Base-by-base conservation (phyloP, 768 basidiomycete genomes). In the Hygrocybe coccinea region DNA sequence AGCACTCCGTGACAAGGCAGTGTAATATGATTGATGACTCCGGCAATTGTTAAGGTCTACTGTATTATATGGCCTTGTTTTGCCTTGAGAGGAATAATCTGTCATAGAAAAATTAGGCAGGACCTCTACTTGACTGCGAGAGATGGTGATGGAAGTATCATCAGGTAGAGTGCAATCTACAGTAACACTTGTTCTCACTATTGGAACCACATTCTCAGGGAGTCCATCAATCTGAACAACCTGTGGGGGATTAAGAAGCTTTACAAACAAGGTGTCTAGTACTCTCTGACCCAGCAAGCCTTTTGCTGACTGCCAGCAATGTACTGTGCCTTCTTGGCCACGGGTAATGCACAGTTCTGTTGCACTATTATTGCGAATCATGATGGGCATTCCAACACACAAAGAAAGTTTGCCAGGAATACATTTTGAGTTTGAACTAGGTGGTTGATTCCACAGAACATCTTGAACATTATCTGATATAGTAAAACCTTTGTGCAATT, bases 71-170 rank as follows among this genome's bases (percentile, higher is more conserved):
- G 25, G 29, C 36, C 65, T 55, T 15, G 69, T 68, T 46, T 67
- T 69, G 2, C 72, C 71, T 56, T 73, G 72, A 2, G 68, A 69
- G 5, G 65, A 59, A 59, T 67, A 72, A 53, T 71, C 71, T 3
- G 71, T 72, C 68, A 71, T 70, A 11, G 68, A 29, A 29, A 29
- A 29, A 29, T 29, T 29, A 29, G 29, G 29, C 8, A 29, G 29
- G 3, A 29, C 29, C 60, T 19, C 7, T 65, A n/a, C 3, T 21
- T 35, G 12, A n/a, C n/a, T n/a, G n/a, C n/a, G n/a, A n/a, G n/a
- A n/a, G n/a, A 70, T 48, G 15, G 7, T 53, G 7, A 63, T 52
- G 8, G 24, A 41, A 24, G 17, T 49, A 56, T 65, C 64, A 57
- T 63, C 56, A 35, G 65, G 60, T 17, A 65, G 52, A 9, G 45